These are phyloP conservation scores for Claviceps purpurea DNA, from an alignment of 2,329 filamentous ascomycete genomes.

Conservation along the genomic window DNA sequence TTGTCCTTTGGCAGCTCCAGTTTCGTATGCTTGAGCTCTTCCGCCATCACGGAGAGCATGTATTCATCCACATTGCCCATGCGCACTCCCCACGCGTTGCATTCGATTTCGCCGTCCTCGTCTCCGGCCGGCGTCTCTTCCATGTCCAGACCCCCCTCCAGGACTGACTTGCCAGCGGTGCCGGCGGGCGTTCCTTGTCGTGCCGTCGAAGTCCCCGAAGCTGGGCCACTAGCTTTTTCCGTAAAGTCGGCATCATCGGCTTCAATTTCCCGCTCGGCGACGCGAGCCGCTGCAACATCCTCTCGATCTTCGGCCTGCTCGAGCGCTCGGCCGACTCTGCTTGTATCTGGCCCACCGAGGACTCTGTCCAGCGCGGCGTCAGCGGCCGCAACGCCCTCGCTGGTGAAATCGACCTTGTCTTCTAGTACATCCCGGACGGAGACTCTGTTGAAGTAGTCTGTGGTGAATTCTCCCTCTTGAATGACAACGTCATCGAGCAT, in stretches of 20 bases:
- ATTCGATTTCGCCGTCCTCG: slow-evolving; percentile 29
- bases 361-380: slow-evolving; percentile 78
- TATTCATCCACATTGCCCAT: slow-evolving; percentile 60
- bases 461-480: slow-evolving; percentile 95
- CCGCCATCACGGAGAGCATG: slow-evolving; percentile 57
- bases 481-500: slow-evolving; percentile 98
- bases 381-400: slow-evolving; percentile 51
- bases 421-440: slow-evolving; percentile 58
- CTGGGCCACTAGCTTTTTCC: slow-evolving; percentile 39
- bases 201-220: slow-evolving; percentile 36
- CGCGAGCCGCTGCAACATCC: slow-evolving; percentile 75
- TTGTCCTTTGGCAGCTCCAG: slow-evolving; percentile 52
- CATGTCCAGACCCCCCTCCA: slow-evolving; percentile 21
- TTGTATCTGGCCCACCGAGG: slow-evolving; percentile 52
- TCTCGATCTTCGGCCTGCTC: slow-evolving; percentile 88
- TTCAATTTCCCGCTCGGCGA: slow-evolving; percentile 79
- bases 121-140: slow-evolving; percentile 9
- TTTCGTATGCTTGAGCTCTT: slow-evolving; percentile 42
- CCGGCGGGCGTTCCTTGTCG: slow-evolving; percentile 37
- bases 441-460: slow-evolving; percentile 81
- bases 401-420: slow-evolving; percentile 37
- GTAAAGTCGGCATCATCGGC: slow-evolving; percentile 78
- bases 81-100: slow-evolving; percentile 44
- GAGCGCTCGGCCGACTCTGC: slow-evolving; percentile 56
- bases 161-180: slow-evolving; percentile 24